Percentiles rank a stretch among this genome's conserved stretches.
These are phyloP conservation scores for Aspergillus versicolor DNA, from an alignment of 2,329 filamentous ascomycete species.

Conservation along the genomic window DNA sequence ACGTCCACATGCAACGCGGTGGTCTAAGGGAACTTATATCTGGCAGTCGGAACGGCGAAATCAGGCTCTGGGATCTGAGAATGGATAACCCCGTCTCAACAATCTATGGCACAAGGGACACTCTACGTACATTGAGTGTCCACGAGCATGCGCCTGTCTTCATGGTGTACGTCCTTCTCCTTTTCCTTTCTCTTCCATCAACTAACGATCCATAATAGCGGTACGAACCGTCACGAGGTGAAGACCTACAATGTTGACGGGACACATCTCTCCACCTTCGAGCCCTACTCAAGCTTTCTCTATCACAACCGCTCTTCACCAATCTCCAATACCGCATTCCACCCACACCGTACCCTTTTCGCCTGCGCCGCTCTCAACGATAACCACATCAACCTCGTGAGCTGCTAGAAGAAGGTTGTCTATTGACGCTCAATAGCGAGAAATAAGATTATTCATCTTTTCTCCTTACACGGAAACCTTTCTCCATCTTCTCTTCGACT, in stretches of 20 bases:
- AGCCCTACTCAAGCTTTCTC: constrained; percentile 87
- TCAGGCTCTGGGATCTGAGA: constrained; percentile 94
- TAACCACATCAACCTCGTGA: constrained; percentile 86
- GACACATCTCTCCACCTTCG: constrained; percentile 73
- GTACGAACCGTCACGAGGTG: constrained; percentile 82
- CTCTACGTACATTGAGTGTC: constrained; percentile 80
- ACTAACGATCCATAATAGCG: constrained; percentile 52
- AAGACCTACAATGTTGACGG: constrained; percentile 91
- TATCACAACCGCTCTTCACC: constrained; percentile 76
- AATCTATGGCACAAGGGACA: constrained; percentile 72
- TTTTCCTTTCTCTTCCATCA: background rate
- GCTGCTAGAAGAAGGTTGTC: constrained; percentile 48
- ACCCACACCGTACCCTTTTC: constrained; percentile 89
- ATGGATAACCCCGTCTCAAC: constrained; percentile 75
- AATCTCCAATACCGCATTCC: constrained; percentile 88
- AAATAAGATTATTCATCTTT: too few species aligned
- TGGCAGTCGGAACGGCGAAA: constrained; percentile 87
- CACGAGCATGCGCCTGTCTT: constrained; percentile 98
- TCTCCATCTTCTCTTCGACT: too few species aligned
- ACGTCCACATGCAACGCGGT: constrained; percentile 93
- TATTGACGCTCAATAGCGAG: too few species aligned
- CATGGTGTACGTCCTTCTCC: constrained; percentile 69
- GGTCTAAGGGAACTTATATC: constrained; percentile 88
- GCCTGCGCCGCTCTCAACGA: constrained; percentile 84
- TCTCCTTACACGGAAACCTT: too few species aligned